Base-by-base conservation (phyloP, 805 yeast genomes). In the Kodamaea laetipori region DNA sequence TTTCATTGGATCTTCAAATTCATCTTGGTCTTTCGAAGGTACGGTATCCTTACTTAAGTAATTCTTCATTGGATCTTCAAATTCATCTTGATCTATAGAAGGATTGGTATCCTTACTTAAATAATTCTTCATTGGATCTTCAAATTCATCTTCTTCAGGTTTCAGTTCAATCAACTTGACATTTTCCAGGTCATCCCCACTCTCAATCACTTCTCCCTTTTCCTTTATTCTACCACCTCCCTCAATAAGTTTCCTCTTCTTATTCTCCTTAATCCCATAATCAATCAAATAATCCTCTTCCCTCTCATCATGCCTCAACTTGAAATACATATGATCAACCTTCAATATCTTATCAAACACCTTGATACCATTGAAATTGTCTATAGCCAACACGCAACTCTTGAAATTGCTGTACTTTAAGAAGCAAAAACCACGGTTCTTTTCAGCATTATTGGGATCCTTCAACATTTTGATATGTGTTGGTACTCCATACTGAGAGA, bases 401-500 rank as follows among this genome's bases (percentile, higher is more conserved):
- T 85, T 69, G 62, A 82, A 87, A 53, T 86, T 88, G 52, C 84
- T 92, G 55, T 87, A 92, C 61, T 88, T 86, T 51, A 92, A 61
- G 66, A 82, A 90, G 3, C 84, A 94, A 69, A 83, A 87, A 5
- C 96, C 94, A 43, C 74, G 72, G 2, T 88, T 80, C 43, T 76
- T 75, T 2, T 89, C 88, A 0, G 84, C 74, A 11, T 63, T 76
- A 45, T 69, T 71, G 10, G 39, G 33, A 55, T 88, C 92, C 45
- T 92, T 74, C 18, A 79, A 76, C 40, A 90, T 66, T 40, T 82
- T 79, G 26, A 92, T 58, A 52, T 85, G 86, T 0, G 85, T 84
- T 0, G 97, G 97, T 13, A 82, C 76, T 0, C 98, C 98, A 61
- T 78, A 92, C 57, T 92, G 97, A 1, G 96, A 85, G 59, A 92